Percentiles rank a stretch among this genome's conserved stretches.
phyloP scores from a whole-genome alignment of 805 yeast species.

The Candida caryicola region DNA sequence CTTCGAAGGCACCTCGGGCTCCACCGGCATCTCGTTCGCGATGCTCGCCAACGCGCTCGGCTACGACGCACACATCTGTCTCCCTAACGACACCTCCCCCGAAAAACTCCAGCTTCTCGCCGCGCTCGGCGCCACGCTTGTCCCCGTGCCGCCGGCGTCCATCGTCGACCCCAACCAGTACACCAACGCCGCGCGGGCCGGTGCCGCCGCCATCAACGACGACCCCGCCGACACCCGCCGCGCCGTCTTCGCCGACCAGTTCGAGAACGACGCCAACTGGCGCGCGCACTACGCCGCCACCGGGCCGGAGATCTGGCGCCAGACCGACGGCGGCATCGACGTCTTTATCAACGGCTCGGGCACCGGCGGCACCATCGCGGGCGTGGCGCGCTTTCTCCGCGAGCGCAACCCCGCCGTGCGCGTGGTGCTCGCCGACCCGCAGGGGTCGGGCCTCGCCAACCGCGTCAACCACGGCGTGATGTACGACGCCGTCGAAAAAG shows the following conservation, averaged over 20 bases:
- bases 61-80: slow-evolving; percentile 85
- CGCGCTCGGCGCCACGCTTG: slow-evolving; percentile 77
- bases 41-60: slow-evolving; percentile 87
- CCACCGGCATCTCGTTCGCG: slow-evolving; percentile 93
- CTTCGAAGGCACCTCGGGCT: slow-evolving; percentile 95
- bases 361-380: slow-evolving; percentile 56
- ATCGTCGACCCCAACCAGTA: slow-evolving; percentile 93
- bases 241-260: slow-evolving; percentile 92
- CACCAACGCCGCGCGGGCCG: slow-evolving; percentile 77
- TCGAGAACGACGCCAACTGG: slow-evolving; percentile 93
- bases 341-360: slow-evolving; percentile 90
- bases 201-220: slow-evolving; percentile 51
- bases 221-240: slow-evolving; percentile 35
- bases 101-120: slow-evolving; percentile 75
- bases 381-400: slow-evolving; percentile 36
- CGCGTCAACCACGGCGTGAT: slow-evolving; percentile 86
- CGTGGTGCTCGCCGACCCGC: slow-evolving; percentile 87
- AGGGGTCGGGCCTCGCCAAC: slow-evolving; percentile 89
- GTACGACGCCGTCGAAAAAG: slow-evolving; percentile 86
- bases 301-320: slow-evolving; percentile 89
- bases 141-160: slow-evolving; percentile 89
- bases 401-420: slow-evolving; percentile 40
- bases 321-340: slow-evolving; percentile 63
- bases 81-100: slow-evolving; percentile 88
- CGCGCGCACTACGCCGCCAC: slow-evolving; percentile 74